phyloP scores from a whole-genome alignment of 176 grass and related monocot species.

The Carex myosuroides region DNA sequence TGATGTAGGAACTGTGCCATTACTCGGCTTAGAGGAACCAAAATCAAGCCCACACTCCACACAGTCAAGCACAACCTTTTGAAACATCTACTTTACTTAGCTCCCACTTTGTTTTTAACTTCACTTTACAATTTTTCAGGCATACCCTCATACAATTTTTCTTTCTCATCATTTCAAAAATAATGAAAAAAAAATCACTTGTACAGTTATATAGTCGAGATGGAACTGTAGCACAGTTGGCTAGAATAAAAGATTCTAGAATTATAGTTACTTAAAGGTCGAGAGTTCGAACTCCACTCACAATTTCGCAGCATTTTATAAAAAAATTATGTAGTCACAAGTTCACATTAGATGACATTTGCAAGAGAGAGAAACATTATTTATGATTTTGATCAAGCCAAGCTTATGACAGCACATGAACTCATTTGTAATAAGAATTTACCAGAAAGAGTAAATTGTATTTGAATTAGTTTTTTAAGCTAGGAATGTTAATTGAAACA shows the following conservation, averaged over 20 bases:
- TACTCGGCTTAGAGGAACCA: background rate
- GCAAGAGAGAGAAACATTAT: background rate
- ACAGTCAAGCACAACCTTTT: slow-evolving; percentile 54
- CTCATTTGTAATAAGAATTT: background rate
- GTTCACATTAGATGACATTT: background rate
- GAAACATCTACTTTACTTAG: slow-evolving; percentile 10
- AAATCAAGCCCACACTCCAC: slow-evolving; percentile 12
- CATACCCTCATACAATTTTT: slow-evolving; percentile 3
- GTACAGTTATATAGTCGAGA: background rate
- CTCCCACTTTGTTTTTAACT: slow-evolving; percentile 13
- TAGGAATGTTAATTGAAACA: background rate
- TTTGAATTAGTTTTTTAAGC: background rate
- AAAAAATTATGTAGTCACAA: background rate
- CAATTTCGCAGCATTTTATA: too few species aligned
- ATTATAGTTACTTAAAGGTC: too few species aligned
- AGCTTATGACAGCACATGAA: background rate
- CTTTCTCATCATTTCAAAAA: slow-evolving; percentile 4
- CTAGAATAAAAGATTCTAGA: too few species aligned
- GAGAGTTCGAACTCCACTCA: too few species aligned
- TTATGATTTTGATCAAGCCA: background rate
- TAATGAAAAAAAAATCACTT: slow-evolving; percentile 21
- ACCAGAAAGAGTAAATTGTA: background rate
- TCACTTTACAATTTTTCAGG: slow-evolving; percentile 10
- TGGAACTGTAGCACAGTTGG: too few species aligned
- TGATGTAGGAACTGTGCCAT: background rate